A percentile compares a stretch with the other conserved stretches of the same genome.
phyloP scores from a whole-genome alignment of 192 early-diverging fungal species.

The Coemansia sp. region DNA sequence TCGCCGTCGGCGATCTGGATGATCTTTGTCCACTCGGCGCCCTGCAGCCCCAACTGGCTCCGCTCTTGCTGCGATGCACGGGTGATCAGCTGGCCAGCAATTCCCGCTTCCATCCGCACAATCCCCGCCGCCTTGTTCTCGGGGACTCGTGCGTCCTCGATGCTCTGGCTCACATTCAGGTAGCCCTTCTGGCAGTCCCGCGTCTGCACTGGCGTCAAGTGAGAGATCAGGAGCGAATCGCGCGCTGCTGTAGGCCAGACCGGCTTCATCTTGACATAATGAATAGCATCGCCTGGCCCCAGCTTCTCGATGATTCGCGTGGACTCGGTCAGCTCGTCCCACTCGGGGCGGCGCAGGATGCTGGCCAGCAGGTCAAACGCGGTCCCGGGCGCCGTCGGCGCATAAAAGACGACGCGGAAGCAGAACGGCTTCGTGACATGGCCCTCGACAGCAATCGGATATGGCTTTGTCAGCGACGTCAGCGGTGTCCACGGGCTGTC shows the following conservation, averaged over 20 bases:
- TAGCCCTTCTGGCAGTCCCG: constrained; percentile 2
- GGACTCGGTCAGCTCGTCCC: constrained; percentile 45
- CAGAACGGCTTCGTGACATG: constrained; percentile 35
- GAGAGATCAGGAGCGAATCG: constrained; percentile 44
- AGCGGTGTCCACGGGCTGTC: constrained; percentile 23
- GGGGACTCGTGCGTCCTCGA: constrained; percentile 27
- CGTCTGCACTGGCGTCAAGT: constrained; percentile 7
- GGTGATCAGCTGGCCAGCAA: constrained; percentile 46
- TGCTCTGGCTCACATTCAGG: constrained; percentile 42
- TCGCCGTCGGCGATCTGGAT: constrained; percentile 49
- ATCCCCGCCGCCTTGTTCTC: constrained; percentile 19
- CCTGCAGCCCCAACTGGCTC: constrained; percentile 5
- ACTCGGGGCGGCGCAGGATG: constrained; percentile 33
- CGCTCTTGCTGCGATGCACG: constrained; percentile 6
- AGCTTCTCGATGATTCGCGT: constrained; percentile 31
- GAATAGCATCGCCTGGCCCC: constrained; percentile 24
- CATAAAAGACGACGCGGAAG: constrained; percentile 34
- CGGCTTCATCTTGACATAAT: constrained; percentile 44
- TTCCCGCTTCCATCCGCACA: constrained; percentile 48
- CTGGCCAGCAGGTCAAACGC: constrained; percentile 46
- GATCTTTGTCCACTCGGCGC: constrained; percentile 28
- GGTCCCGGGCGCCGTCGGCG: constrained; percentile 22
- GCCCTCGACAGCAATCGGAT: constrained; percentile 33
- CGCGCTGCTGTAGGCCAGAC: constrained; percentile 49
- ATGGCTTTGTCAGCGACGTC: constrained; percentile 14